Evolutionary conservation across 1,284 basidiomycete genomes (phyloP).

Genomic region (Naganishia albida): DNA sequence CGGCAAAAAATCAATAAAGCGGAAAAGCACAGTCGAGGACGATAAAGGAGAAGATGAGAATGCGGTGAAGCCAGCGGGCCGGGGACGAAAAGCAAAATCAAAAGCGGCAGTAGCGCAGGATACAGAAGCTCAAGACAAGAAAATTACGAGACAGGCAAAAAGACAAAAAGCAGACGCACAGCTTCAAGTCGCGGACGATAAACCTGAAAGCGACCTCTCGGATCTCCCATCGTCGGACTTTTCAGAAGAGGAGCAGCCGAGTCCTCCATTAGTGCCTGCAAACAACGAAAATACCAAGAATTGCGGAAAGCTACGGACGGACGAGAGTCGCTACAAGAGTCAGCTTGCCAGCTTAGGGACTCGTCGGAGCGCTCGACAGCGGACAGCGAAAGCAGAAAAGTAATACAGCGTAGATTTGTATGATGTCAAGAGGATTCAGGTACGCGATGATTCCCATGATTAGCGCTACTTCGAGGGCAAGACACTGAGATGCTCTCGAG

Average conservation of each 20-base stretch:
- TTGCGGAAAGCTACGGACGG: neutral
- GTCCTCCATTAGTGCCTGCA: neutral
- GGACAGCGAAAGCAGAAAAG: neutral
- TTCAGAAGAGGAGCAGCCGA: neutral
- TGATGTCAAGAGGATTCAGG: too few relatives aligned
- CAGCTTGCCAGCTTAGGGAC: neutral
- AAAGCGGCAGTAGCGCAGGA: neutral
- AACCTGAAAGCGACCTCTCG: conserved; percentile 1
- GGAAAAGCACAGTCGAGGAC: neutral
- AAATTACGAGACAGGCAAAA: neutral
- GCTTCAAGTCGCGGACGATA: neutral
- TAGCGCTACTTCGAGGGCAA: too few relatives aligned
- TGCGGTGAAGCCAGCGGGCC: too few relatives aligned
- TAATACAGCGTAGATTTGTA: neutral
- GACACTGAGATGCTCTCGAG: too few relatives aligned
- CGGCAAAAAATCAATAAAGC: neutral
- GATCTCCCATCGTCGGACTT: neutral
- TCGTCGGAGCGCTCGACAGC: conserved; percentile 9
- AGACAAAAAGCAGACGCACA: neutral
- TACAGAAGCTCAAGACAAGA: neutral
- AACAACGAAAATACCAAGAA: neutral
- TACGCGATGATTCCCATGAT: too few relatives aligned
- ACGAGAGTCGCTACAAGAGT: neutral
- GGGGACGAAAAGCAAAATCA: neutral
- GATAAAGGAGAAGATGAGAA: neutral